Conservation (phyloP, 2,329 filamentous ascomycete genomes). For the Fusarium newnesense region DNA sequence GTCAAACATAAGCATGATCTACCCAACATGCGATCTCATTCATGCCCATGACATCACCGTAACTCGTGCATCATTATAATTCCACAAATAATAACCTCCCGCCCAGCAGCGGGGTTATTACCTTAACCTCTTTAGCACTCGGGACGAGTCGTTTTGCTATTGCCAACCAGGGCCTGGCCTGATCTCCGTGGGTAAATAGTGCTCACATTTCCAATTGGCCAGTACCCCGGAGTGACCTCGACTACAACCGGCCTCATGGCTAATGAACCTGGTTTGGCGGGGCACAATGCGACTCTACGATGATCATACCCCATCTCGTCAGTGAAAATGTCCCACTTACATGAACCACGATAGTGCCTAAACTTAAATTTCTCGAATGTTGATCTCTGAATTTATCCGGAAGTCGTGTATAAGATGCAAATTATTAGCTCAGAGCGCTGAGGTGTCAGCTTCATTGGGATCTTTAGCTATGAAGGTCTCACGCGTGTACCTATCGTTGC, state of each 20-base stretch:
- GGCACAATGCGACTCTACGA: constrained; percentile 9
- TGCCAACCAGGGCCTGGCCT: constrained; percentile 1
- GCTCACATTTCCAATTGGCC: not conserved
- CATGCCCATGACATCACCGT: not conserved
- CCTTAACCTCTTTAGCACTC: not conserved
- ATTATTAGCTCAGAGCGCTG: not conserved
- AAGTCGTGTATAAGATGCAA: not conserved
- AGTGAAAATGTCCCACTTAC: constrained; percentile 13
- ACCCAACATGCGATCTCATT: not conserved
- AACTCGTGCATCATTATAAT: not conserved
- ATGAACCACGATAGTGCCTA: constrained; percentile 13
- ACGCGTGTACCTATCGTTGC: not conserved
- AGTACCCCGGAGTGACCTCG: not conserved
- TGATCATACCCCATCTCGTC: constrained; percentile 16
- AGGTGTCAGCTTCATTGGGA: not conserved
- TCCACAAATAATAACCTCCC: not conserved
- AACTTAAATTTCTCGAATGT: constrained; percentile 5
- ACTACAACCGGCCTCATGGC: constrained; percentile 21
- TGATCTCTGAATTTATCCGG: constrained; percentile 12
- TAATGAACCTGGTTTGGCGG: constrained; percentile 27
- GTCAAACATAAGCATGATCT: not conserved
- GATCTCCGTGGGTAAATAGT: constrained; percentile 14
- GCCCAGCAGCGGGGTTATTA: constrained; percentile 4
- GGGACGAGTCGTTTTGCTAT: not conserved
- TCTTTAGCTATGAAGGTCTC: constrained; percentile 13